Evolutionary conservation across 2,329 filamentous ascomycete genomes (phyloP), one percentile per base, ranked within the genome.

Genomic region (Alternaria metachromatica): DNA sequence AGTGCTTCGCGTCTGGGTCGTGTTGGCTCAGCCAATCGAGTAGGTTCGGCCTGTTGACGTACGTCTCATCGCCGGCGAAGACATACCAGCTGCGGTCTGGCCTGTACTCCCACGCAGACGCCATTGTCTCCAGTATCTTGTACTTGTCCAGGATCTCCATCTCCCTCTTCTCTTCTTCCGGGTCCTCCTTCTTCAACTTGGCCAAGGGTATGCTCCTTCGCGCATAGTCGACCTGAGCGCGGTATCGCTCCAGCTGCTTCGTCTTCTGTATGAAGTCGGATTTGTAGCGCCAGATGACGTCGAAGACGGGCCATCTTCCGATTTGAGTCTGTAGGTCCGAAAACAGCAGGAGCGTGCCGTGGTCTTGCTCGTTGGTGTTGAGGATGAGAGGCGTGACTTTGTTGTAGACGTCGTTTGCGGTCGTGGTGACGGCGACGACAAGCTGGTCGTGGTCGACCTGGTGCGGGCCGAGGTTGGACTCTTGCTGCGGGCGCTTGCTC

Each of bases 41-140:
- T 44, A 88, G 68, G 30, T 86, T 87, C 33, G 82, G 77, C 80
- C 86, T 86, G 10, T 86, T 79, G 44, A 88, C 74, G 66, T 87
- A 88, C 0, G 86, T 88, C 70, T 89, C 87, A 0, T 85, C 83
- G 67, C 88, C 87, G 50, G 87, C 83, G 72, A 89, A 89, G 59
- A 87, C 78, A 64, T 84, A 89, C 87, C 87, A 89, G 58, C 84
- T 85, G 48, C 84, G 83, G 25, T 86, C 76, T 3, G 84, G 83
- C 41, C 77, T 70, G 55, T 79, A 70, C 11, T 77, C 70, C 62
- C 78, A 76, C 5, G 80, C 74, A 25, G 72, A 66, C 13, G 78
- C 71, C 64, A 82, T 69, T 49, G 79, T 73, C 28, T 79, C 78
- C 28, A 82, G 63, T 20, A 78, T 74, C 66, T 81, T 82, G 74